phyloP scores from a whole-genome alignment of 768 basidiomycete species.

The Lentinula guzmanii region DNA sequence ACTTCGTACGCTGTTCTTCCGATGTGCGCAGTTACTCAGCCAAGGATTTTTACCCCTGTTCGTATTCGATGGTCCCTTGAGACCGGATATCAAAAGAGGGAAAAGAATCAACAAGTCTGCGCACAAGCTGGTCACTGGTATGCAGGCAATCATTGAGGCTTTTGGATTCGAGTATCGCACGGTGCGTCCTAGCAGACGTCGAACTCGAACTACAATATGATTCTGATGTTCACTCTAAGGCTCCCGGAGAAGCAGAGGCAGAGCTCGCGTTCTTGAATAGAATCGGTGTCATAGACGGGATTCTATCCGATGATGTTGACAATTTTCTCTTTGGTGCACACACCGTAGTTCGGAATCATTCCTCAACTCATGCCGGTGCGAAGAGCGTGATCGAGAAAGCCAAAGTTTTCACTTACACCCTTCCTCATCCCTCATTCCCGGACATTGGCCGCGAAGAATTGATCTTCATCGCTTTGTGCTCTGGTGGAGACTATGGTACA shows the following conservation, averaged over 20 bases:
- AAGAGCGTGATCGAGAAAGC: slow-evolving; percentile 72
- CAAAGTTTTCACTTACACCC: slow-evolving; percentile 46
- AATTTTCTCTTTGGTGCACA: slow-evolving; percentile 86
- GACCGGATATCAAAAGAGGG: slow-evolving; percentile 76
- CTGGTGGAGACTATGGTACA: slow-evolving; percentile 87
- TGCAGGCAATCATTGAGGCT: slow-evolving; percentile 73
- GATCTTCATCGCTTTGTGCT: slow-evolving; percentile 77
- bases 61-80: slow-evolving; percentile 86
- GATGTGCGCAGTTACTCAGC: slow-evolving; percentile 71
- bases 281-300: slow-evolving; percentile 78
- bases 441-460: slow-evolving; percentile 51
- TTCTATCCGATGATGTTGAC: slow-evolving; percentile 92
- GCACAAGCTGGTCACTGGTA: slow-evolving; percentile 65
- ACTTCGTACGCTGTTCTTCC: slow-evolving; percentile 70
- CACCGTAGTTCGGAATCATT: slow-evolving; percentile 78
- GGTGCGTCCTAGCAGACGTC: slow-evolving; percentile 26
- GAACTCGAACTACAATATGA: slow-evolving; percentile 12
- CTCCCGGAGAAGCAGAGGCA: slow-evolving; percentile 72
- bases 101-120: slow-evolving; percentile 59
- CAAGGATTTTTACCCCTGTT: slow-evolving; percentile 84
- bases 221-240: slow-evolving; percentile 19
- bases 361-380: slow-evolving; percentile 60
- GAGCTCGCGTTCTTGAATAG: slow-evolving; percentile 80
- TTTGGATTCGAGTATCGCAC: slow-evolving; percentile 78
- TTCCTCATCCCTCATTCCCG: slow-evolving; percentile 37